Conservation (phyloP, 495 filamentous ascomycete genomes). For the Trichoderma orchidacearum region DNA sequence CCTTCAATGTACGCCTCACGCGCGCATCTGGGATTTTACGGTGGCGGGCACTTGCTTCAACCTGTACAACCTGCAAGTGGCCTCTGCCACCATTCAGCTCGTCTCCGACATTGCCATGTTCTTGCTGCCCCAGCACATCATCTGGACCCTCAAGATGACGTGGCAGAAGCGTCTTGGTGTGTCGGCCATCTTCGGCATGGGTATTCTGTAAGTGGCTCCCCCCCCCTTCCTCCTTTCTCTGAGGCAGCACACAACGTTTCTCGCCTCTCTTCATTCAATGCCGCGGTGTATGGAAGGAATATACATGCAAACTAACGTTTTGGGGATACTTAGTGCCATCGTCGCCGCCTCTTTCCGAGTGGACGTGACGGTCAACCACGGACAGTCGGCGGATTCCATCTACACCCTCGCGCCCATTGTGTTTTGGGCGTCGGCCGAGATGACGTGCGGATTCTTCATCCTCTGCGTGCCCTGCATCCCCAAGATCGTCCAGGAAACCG, state of each 20-base stretch:
- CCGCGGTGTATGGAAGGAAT: too few species aligned
- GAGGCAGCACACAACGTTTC: not conserved
- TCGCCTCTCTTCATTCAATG: not conserved
- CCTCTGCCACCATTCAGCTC: conserved; percentile 15
- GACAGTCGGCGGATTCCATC: conserved; percentile 9
- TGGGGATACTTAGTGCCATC: conserved; percentile 10
- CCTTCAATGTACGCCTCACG: conserved; percentile 28
- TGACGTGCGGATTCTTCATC: conserved; percentile 19
- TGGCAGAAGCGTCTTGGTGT: conserved; percentile 16
- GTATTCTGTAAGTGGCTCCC: conserved; percentile 18
- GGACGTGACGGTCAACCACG: conserved; percentile 12
- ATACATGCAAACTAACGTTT: not conserved
- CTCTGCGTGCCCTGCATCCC: conserved; percentile 12
- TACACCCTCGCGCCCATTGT: conserved; percentile 10
- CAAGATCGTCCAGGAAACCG: conserved; percentile 10
- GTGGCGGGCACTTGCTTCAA: conserved; percentile 16
- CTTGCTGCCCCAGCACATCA: conserved; percentile 18
- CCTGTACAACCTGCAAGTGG: conserved; percentile 8
- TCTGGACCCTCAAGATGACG: conserved; percentile 21
- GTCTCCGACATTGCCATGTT: conserved; percentile 21
- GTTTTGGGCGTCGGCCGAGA: conserved; percentile 17
- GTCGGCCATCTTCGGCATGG: conserved; percentile 22
- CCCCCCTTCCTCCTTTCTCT: not conserved
- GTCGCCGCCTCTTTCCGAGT: conserved; percentile 17
- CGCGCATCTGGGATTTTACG: conserved; percentile 14